Conservation (phyloP, 1,139 yeast species). For the Blastobotrys ciferrii region DNA sequence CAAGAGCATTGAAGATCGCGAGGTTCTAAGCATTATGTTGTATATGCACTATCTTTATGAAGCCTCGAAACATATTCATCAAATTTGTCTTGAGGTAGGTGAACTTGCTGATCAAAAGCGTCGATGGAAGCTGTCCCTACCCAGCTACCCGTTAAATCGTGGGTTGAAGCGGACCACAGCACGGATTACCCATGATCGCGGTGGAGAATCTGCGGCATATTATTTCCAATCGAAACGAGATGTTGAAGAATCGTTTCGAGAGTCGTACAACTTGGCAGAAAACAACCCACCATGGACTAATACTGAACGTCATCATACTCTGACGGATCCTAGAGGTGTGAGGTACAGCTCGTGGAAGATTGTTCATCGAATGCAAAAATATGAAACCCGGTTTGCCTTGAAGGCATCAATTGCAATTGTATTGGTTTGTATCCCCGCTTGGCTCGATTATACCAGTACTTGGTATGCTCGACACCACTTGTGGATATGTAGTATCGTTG, state of each 20-base stretch:
- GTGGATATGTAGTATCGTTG: conserved; percentile 45
- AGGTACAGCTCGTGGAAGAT: conserved; percentile 41
- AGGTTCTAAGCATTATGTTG: conserved; percentile 22
- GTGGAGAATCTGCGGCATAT: conserved; percentile 45
- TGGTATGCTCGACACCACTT: conserved; percentile 47
- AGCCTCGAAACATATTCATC: conserved; percentile 20
- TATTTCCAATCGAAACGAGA: conserved; percentile 45
- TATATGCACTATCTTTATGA: conserved; percentile 26
- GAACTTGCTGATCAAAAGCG: conserved; percentile 20
- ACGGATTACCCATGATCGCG: conserved; percentile 47
- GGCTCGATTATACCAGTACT: conserved; percentile 39
- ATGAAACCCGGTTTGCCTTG: conserved; percentile 45
- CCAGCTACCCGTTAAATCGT: conserved; percentile 43
- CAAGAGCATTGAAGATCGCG: conserved; percentile 18
- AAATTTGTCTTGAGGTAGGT: conserved; percentile 20
- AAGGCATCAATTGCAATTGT: conserved; percentile 40
- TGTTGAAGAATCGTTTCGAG: conserved; percentile 50
- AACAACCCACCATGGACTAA: background rate
- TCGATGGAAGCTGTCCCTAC: conserved; percentile 37
- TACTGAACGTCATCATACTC: background rate
- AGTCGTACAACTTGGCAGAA: conserved; percentile 38
- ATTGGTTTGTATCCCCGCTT: conserved; percentile 44
- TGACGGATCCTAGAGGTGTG: conserved; percentile 15
- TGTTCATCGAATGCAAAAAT: conserved; percentile 36
- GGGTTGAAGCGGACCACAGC: conserved; percentile 43